Evolutionary conservation across 257 asterid species (phyloP).

Genomic region (Capsicum chinense): DNA sequence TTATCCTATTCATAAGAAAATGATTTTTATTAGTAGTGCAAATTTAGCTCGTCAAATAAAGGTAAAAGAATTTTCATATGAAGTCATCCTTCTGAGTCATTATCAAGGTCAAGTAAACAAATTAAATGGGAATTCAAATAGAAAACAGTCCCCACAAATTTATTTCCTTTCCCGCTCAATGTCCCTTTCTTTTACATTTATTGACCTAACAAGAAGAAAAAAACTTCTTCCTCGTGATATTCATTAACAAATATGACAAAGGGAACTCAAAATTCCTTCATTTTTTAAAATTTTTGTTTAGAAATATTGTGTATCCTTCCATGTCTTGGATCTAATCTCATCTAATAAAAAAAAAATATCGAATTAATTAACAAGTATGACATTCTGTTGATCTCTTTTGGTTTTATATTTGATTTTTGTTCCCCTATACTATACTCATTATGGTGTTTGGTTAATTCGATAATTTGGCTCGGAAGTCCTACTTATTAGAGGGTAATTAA

Average conservation of each 20-base stretch:
- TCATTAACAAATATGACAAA: constrained; percentile 19
- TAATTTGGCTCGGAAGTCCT: too few relatives aligned
- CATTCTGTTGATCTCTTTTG: too few relatives aligned
- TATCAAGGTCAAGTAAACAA: background rate
- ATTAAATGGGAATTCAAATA: background rate
- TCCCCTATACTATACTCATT: too few relatives aligned
- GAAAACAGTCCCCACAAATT: background rate
- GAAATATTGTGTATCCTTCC: background rate
- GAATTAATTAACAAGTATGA: too few relatives aligned
- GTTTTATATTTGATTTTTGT: too few relatives aligned
- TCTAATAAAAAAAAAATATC: too few relatives aligned
- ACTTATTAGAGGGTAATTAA: too few relatives aligned
- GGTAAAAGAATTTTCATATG: background rate
- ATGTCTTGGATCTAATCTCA: constrained; percentile 17
- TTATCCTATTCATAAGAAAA: background rate
- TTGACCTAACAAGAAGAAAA: background rate
- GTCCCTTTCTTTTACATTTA: background rate
- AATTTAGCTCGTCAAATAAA: background rate
- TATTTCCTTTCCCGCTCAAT: constrained; percentile 7
- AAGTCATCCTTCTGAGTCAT: background rate
- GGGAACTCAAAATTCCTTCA: background rate
- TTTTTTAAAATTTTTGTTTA: too few relatives aligned
- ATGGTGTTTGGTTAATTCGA: too few relatives aligned
- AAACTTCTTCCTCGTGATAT: constrained; percentile 9
- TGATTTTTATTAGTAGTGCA: background rate